Conservation (phyloP, 345 rosid genomes). For the Corchorus capsularis region DNA sequence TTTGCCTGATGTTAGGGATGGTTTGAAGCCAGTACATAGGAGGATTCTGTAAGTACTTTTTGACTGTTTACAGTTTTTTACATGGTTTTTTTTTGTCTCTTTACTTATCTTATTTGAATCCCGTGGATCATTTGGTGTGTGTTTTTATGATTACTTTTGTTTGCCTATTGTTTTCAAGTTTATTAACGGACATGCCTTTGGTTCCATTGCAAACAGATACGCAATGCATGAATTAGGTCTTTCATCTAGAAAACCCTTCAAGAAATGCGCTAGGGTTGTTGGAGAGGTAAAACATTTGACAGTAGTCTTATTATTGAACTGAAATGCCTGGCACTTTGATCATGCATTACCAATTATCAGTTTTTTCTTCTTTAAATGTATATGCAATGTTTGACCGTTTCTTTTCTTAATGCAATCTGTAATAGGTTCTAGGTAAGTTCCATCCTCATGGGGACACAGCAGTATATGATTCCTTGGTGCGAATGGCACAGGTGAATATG, state of each 20-base stretch:
- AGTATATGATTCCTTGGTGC: constrained; percentile 88
- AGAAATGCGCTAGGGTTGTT: constrained; percentile 97
- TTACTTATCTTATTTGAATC: neutral
- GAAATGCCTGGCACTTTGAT: neutral
- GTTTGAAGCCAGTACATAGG: constrained; percentile 94
- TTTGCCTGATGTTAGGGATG: constrained; percentile 91
- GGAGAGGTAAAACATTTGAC: constrained; percentile 66
- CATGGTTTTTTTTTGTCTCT: neutral
- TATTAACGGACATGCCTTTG: neutral
- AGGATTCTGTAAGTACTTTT: constrained; percentile 68
- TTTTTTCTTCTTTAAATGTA: neutral
- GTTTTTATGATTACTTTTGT: neutral
- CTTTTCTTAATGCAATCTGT: neutral
- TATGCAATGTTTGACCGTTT: neutral
- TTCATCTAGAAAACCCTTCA: constrained; percentile 84
- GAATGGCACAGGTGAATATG: constrained; percentile 91
- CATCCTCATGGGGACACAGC: constrained; percentile 98
- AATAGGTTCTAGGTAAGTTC: constrained; percentile 91
- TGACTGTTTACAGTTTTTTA: neutral
- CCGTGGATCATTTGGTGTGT: neutral
- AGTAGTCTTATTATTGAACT: neutral
- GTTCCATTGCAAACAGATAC: constrained; percentile 41
- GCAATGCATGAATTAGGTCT: constrained; percentile 98
- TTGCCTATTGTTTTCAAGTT: neutral
- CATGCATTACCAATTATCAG: neutral